phyloP scores from a whole-genome alignment of 345 rosid genomes.

The Kernera saxatilis region DNA sequence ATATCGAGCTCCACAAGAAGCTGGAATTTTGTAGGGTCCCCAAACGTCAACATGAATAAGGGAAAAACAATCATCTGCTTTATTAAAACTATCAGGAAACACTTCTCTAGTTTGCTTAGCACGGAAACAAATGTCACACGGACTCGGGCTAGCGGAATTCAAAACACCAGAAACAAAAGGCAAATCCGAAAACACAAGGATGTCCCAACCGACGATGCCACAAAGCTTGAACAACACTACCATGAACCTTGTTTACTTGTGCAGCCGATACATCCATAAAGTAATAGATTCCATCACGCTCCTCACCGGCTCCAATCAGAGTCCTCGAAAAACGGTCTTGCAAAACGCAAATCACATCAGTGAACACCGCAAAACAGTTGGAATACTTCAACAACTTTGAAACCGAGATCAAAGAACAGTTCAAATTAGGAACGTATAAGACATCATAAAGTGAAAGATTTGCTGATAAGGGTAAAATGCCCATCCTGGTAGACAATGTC shows the following conservation, averaged over 20 bases:
- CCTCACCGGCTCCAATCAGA: background rate
- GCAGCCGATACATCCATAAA: background rate
- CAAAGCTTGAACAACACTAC: background rate
- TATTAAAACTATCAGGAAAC: background rate
- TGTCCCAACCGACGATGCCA: background rate
- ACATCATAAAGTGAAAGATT: background rate
- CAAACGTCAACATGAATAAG: background rate
- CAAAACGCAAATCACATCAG: background rate
- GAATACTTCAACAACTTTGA: background rate
- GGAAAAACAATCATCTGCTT: background rate
- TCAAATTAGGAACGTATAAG: background rate
- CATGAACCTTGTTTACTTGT: too few species aligned
- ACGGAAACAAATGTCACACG: background rate
- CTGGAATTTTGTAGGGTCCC: background rate
- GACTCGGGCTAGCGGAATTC: background rate
- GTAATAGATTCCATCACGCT: background rate
- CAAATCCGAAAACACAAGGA: background rate
- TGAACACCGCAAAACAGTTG: background rate
- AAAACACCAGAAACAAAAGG: background rate
- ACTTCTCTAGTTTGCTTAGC: background rate
- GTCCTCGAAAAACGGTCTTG: too few species aligned
- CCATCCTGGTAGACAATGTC: background rate
- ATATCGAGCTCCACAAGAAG: background rate
- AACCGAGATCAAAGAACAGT: background rate
- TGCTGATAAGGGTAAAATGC: background rate